Percentiles rank a stretch among this genome's conserved stretches.
Conservation (phyloP, 352 stramenopile genomes). For the Phytophthora uliginosa region DNA sequence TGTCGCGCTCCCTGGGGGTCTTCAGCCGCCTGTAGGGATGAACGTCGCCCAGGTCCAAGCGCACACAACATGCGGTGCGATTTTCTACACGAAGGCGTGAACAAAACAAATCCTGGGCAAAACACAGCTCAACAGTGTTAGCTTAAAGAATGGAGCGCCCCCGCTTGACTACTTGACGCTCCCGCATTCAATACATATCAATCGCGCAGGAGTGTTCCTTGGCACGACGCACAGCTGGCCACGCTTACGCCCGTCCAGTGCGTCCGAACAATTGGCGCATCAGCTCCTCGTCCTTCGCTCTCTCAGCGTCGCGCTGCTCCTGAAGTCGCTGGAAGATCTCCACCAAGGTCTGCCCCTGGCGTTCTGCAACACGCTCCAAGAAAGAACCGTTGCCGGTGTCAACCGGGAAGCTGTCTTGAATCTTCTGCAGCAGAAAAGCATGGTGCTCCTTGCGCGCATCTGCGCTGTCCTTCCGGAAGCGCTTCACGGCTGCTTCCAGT, state of each 20-base stretch:
- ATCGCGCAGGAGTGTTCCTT: background rate
- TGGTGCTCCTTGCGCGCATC: slow-evolving; percentile 47
- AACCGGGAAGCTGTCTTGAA: slow-evolving; percentile 48
- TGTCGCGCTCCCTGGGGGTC: slow-evolving; percentile 37
- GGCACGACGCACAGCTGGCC: background rate
- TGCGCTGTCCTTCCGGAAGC: slow-evolving; percentile 50
- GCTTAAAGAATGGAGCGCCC: slow-evolving; percentile 16
- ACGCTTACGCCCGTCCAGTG: slow-evolving; percentile 12
- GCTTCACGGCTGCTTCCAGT: slow-evolving; percentile 47
- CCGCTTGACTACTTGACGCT: background rate
- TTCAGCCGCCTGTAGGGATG: slow-evolving; percentile 5
- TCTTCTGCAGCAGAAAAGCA: slow-evolving; percentile 42
- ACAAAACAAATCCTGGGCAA: background rate
- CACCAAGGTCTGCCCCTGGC: slow-evolving; percentile 43
- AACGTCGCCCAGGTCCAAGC: slow-evolving; percentile 41
- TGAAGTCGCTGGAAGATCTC: slow-evolving; percentile 49
- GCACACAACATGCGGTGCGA: slow-evolving; percentile 56
- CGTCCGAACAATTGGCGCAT: slow-evolving; percentile 37
- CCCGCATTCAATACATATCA: slow-evolving; percentile 8
- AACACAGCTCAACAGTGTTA: slow-evolving; percentile 18
- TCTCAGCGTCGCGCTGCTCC: slow-evolving; percentile 38
- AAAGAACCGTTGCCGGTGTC: slow-evolving; percentile 44
- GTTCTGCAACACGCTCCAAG: slow-evolving; percentile 46
- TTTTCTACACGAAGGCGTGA: slow-evolving; percentile 48
- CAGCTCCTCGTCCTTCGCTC: slow-evolving; percentile 40